Percentiles rank a stretch among this genome's conserved stretches.
Evolutionary conservation across 169 alveolate genomes (phyloP).

Genomic region (Plasmodium cynomolgi): DNA sequence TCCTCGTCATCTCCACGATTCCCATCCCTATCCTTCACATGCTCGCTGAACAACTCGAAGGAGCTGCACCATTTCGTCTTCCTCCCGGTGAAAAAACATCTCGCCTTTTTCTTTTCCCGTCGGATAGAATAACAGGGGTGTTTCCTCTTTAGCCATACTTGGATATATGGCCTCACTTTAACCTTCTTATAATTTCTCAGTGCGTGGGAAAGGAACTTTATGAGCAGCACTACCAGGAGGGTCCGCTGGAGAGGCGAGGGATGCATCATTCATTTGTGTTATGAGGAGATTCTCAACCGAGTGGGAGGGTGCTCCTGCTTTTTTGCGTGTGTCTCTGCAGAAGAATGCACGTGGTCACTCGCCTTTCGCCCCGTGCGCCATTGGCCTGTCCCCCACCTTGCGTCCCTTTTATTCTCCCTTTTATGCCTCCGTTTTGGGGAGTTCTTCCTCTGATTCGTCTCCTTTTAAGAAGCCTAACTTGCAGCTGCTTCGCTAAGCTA

Average conservation of each 20-base stretch:
- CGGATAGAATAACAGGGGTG: background rate
- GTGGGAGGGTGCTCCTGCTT: background rate
- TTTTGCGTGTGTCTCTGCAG: background rate
- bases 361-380: background rate
- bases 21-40: background rate
- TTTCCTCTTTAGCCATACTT: background rate
- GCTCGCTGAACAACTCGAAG: background rate
- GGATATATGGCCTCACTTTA: conserved; percentile 15
- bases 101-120: background rate
- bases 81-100: background rate
- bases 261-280: conserved; percentile 30
- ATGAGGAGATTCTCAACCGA: background rate
- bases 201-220: conserved; percentile 6
- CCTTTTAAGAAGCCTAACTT: background rate
- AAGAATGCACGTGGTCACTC: background rate
- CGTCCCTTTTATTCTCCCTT: background rate
- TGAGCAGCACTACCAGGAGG: conserved; percentile 8
- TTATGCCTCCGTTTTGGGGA: background rate
- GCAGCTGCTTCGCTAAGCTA: background rate
- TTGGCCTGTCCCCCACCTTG: background rate
- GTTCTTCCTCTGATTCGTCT: background rate
- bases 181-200: conserved; percentile 32
- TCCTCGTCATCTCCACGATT: background rate
- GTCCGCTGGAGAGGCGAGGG: background rate
- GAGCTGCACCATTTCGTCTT: background rate